These are phyloP conservation scores for Litsea cubeba DNA, from an alignment of 164 flowering plant genomes.

Conservation along the genomic window DNA sequence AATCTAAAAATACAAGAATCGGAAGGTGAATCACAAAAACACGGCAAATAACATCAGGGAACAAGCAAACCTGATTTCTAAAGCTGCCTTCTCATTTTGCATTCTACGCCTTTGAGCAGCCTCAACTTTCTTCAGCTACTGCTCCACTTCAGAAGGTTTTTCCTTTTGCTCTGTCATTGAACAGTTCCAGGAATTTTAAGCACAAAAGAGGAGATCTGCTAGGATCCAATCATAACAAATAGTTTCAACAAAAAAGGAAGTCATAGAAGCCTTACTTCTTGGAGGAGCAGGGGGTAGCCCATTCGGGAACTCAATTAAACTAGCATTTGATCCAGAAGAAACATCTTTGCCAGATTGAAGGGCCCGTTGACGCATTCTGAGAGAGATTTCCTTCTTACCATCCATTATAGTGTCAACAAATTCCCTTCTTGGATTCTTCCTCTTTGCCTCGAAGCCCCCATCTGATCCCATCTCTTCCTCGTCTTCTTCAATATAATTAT, in stretches of 20 bases:
- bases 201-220: too few relatives aligned
- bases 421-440: conserved; percentile 8
- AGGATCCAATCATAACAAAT: too few relatives aligned
- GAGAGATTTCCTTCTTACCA: conserved; percentile 15
- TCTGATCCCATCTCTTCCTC: conserved; percentile 8
- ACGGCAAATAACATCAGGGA: not conserved
- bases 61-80: conserved; percentile 9
- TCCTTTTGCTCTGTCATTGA: too few relatives aligned
- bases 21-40: not conserved
- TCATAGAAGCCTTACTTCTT: too few relatives aligned
- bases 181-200: too few relatives aligned
- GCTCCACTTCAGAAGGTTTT: conserved; percentile 19
- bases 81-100: conserved; percentile 18
- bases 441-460: conserved; percentile 1
- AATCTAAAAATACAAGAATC: too few relatives aligned
- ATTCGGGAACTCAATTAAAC: too few relatives aligned
- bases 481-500: not conserved
- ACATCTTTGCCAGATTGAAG: conserved; percentile 14
- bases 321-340: not conserved
- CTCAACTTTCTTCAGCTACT: conserved; percentile 19
- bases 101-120: conserved; percentile 17
- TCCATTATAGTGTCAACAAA: conserved; percentile 2
- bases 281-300: too few relatives aligned
- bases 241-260: too few relatives aligned
- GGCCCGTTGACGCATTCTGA: conserved; percentile 16